phyloP scores from a whole-genome alignment of 805 yeast genomes.

The Metschnikowia shivogae region DNA sequence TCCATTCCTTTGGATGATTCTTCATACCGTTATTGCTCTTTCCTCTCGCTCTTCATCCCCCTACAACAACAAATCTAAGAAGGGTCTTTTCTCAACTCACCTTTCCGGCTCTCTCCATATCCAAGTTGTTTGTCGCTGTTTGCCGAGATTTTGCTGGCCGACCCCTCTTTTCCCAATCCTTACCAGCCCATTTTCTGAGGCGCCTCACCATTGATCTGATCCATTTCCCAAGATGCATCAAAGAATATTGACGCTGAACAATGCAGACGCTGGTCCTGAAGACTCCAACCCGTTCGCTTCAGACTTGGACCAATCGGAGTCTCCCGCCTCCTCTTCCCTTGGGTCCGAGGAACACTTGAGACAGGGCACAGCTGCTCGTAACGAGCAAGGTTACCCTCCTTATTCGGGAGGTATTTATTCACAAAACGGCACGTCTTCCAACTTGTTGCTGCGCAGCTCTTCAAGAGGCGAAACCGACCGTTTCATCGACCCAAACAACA shows the following conservation, averaged over 20 bases:
- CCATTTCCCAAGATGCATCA: conserved; percentile 19
- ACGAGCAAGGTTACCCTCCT: conserved; percentile 29
- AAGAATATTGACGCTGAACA: conserved; percentile 32
- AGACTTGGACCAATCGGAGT: conserved; percentile 10
- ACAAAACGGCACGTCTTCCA: conserved; percentile 37
- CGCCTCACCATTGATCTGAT: neutral
- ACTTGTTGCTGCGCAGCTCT: conserved; percentile 24
- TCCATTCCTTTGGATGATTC: neutral
- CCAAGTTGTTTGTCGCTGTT: too few relatives aligned
- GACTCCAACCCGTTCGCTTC: conserved; percentile 13
- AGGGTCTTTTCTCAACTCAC: too few relatives aligned
- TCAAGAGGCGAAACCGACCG: conserved; percentile 12
- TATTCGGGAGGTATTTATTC: conserved; percentile 33
- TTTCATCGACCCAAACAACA: conserved; percentile 11
- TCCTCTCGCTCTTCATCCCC: neutral
- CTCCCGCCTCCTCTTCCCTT: conserved; percentile 8
- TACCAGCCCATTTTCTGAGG: neutral
- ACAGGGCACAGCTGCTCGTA: neutral
- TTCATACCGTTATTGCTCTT: neutral
- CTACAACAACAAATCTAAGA: too few relatives aligned
- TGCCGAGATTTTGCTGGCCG: too few relatives aligned
- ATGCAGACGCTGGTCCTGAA: conserved; percentile 1
- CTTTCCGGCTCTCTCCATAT: too few relatives aligned
- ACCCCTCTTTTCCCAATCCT: neutral
- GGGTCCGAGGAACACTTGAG: conserved; percentile 11